Evolutionary conservation across 2,329 filamentous ascomycete genomes (phyloP), one percentile per base, ranked within the genome.

Genomic region (Podosphaera aphanis): DNA sequence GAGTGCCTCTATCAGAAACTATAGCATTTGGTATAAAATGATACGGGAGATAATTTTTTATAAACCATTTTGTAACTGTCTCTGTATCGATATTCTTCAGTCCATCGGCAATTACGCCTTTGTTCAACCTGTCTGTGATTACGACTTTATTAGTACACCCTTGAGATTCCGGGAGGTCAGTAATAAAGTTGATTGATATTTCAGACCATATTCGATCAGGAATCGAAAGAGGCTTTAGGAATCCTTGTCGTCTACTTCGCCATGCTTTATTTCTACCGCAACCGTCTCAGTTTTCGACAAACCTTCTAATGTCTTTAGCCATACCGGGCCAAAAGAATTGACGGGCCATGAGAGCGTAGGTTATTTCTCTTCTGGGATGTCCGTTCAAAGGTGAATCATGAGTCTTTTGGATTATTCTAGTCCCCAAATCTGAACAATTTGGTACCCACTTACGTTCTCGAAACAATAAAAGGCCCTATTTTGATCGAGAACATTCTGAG

Each of bases 101-200:
- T 4, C 15, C 15, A 15, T 36, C 11, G 3, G 16, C 4, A 13
- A 43, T 16, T n/a, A 43, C 40, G 7, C 21, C 21, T 31, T 43
- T 43, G 18, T 21, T 29, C 2, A 42, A 19, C 8, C 20, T 3
- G 16, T 43, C 21, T 16, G 21, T 43, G 4, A 8, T 16, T 11
- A 43, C 21, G n/a, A 43, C 16, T 13, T 15, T 29, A 7, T 27
- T 31, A 4, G 2, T 29, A 16, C 25, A 43, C 11, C 21, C 40
- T 13, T 29, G 5, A 27, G 25, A 27, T n/a, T 13, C 2, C 8
- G 40, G 40, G 3, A 20, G 15, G 15, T 21, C 37, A 2, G 37
- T 40, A 18, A 40, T 42, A 19, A 39, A 45, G 19, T 48, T 38
- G 19, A 48, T 48, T 25, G 43, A 36, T 19, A 48, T 44, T 15